phyloP scores from a whole-genome alignment of 352 stramenopile genomes.

The Blastocystis sp. region DNA sequence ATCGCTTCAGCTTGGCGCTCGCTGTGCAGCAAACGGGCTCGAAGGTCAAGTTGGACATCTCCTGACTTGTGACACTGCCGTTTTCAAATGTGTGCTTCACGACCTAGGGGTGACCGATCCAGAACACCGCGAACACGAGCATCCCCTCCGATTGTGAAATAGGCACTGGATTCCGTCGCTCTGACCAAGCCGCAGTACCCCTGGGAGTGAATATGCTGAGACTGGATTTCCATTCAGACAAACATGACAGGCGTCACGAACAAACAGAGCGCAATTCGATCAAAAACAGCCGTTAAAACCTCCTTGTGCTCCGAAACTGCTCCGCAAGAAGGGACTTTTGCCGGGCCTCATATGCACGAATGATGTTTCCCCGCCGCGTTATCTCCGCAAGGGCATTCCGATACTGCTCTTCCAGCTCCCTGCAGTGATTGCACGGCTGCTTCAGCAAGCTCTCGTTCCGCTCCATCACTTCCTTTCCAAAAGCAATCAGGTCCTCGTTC shows the following conservation, averaged over 20 bases:
- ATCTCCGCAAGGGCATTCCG: not conserved
- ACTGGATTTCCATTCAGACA: conserved; percentile 46
- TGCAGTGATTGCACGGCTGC: not conserved
- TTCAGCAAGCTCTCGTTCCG: not conserved
- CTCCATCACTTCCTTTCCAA: not conserved
- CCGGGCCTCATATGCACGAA: not conserved
- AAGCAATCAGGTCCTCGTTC: conserved; percentile 5
- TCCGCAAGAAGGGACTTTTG: not conserved
- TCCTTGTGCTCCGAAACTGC: not conserved
- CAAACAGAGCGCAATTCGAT: not conserved
- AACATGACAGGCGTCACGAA: not conserved
- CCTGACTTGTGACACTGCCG: conserved; percentile 13
- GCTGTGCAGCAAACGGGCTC: conserved; percentile 22
- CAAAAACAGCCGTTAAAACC: not conserved
- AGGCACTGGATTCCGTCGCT: not conserved
- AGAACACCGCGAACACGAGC: conserved; percentile 1
- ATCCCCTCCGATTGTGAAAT: conserved; percentile 59
- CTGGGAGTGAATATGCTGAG: conserved; percentile 56
- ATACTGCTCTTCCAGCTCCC: conserved; percentile 2
- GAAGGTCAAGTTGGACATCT: conserved; percentile 15
- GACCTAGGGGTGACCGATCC: not conserved
- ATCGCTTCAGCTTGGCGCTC: conserved; percentile 35
- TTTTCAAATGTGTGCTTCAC: conserved; percentile 41
- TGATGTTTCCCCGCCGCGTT: not conserved
- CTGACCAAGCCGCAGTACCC: conserved; percentile 17